Evolutionary conservation across 2,329 filamentous ascomycete genomes (phyloP).

Genomic region (Helicocarpus griseus): DNA sequence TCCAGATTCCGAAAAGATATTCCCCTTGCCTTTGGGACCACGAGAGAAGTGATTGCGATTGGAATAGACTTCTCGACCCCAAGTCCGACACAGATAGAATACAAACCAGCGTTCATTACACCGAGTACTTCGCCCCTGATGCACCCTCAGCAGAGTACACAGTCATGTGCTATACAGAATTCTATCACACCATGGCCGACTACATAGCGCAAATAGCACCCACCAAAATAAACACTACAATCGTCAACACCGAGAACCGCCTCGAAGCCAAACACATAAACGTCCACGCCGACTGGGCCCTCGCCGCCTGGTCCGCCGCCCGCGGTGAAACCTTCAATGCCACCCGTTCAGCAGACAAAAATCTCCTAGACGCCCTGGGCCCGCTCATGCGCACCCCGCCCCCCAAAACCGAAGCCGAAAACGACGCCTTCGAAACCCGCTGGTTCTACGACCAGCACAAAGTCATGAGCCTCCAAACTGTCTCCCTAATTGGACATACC

Average conservation of each 20-base stretch:
- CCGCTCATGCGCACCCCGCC: background rate
- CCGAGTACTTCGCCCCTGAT: background rate
- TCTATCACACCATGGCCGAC: background rate
- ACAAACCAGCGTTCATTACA: background rate
- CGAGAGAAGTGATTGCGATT: background rate
- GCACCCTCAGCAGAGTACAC: background rate
- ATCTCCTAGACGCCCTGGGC: background rate
- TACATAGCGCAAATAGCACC: constrained; percentile 17
- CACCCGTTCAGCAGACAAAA: background rate
- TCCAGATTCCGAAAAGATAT: background rate
- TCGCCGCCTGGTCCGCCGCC: constrained; percentile 19
- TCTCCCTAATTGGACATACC: background rate
- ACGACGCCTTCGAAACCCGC: background rate
- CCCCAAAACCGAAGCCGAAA: background rate
- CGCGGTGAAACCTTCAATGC: background rate
- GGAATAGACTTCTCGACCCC: background rate
- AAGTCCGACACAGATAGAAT: background rate
- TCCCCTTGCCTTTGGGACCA: background rate
- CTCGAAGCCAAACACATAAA: background rate
- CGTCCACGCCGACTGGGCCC: constrained; percentile 18
- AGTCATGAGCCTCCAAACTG: background rate
- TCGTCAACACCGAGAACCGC: constrained; percentile 10
- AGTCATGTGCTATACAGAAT: background rate
- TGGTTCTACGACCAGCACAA: background rate
- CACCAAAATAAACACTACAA: constrained; percentile 12